phyloP scores from a whole-genome alignment of 2,329 filamentous ascomycete genomes.

The Truncatella angustata region DNA sequence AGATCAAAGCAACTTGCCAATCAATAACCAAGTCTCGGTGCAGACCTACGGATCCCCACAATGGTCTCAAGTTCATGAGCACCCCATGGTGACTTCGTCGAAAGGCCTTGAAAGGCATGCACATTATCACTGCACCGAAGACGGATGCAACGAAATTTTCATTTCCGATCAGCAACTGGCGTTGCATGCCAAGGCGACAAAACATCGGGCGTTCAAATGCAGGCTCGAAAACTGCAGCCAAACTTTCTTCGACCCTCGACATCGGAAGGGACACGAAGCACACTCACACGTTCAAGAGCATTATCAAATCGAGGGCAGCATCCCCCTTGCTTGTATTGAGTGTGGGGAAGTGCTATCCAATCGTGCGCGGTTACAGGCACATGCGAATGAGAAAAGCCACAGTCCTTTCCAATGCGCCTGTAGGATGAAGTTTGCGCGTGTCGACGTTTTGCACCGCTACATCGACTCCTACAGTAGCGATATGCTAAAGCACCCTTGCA shows the following conservation, averaged over 20 bases:
- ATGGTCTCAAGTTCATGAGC: no score
- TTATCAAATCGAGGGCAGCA: slow-evolving; percentile 7
- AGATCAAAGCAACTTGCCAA: no score
- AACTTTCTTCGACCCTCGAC: neutral
- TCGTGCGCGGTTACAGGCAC: neutral
- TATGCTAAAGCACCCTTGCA: slow-evolving; percentile 24
- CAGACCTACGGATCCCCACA: no score
- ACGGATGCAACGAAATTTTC: neutral
- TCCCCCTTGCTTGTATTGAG: slow-evolving; percentile 13
- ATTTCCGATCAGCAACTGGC: neutral
- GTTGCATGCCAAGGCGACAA: neutral
- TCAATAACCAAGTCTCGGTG: no score
- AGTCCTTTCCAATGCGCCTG: slow-evolving; percentile 20
- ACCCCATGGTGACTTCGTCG: no score
- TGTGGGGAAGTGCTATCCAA: slow-evolving; percentile 9
- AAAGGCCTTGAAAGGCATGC: no score
- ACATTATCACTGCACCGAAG: neutral
- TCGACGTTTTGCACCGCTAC: slow-evolving; percentile 26
- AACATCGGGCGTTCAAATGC: neutral
- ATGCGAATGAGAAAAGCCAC: slow-evolving; percentile 16
- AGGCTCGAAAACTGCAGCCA: neutral
- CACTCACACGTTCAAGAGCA: slow-evolving; percentile 13
- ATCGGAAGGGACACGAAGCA: neutral
- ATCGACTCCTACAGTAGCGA: slow-evolving; percentile 15
- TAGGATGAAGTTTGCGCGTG: slow-evolving; percentile 22